These are phyloP conservation scores for Ganoderma lingzhi DNA, from an alignment of 1,284 basidiomycete species.

Conservation along the genomic window DNA sequence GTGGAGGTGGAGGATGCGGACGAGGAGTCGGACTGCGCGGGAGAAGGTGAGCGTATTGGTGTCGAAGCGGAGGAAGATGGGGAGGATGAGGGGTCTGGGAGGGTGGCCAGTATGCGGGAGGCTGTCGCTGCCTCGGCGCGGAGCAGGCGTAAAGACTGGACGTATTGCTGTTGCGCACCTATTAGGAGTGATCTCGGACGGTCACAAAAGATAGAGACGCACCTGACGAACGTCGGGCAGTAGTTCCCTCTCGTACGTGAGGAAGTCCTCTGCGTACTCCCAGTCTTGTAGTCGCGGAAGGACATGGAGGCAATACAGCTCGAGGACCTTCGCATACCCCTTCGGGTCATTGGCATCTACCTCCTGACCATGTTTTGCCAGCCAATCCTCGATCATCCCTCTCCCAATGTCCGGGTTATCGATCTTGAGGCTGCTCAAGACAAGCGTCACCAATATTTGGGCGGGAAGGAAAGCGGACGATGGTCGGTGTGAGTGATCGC, in stretches of 20 bases:
- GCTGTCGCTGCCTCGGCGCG: conserved; percentile 31
- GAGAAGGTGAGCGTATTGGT: conserved; percentile 47
- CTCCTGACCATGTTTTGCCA: conserved; percentile 54
- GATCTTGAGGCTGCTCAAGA: conserved; percentile 73
- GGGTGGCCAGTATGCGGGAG: conserved; percentile 36
- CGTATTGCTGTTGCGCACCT: conserved; percentile 28
- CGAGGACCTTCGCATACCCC: conserved; percentile 76
- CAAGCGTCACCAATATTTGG: conserved; percentile 71
- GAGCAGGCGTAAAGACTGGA: conserved; percentile 33
- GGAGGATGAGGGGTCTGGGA: conserved; percentile 33
- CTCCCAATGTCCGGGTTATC: conserved; percentile 67
- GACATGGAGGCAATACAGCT: conserved; percentile 76
- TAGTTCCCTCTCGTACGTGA: conserved; percentile 75
- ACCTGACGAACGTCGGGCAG: conserved; percentile 60
- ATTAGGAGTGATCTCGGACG: neutral
- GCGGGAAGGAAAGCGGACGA: conserved; percentile 69
- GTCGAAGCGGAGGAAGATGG: conserved; percentile 25
- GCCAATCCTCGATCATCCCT: conserved; percentile 78
- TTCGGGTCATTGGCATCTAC: conserved; percentile 46
- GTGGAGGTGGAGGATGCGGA: conserved; percentile 41
- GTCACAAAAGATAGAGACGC: conserved; percentile 31
- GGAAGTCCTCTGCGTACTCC: conserved; percentile 79
- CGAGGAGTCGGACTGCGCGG: conserved; percentile 51
- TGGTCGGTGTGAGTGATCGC: conserved; percentile 44
- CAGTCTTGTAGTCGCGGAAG: conserved; percentile 77